These are phyloP conservation scores for Sordariomycetes sp. DNA, from an alignment of 2,329 filamentous ascomycete genomes.

Conservation along the genomic window DNA sequence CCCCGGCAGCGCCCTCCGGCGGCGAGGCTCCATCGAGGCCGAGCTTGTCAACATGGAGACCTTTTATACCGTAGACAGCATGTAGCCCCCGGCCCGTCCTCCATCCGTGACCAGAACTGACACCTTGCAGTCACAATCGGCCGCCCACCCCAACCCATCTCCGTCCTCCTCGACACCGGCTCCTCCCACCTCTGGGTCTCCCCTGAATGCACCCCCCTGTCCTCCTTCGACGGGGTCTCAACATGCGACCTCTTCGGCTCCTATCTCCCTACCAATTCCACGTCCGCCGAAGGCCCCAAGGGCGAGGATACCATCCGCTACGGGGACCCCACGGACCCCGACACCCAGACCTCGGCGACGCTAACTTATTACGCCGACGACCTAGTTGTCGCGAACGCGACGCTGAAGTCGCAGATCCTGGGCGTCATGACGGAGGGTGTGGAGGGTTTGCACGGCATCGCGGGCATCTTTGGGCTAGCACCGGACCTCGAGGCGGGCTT, in stretches of 20 bases:
- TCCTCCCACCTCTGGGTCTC: conserved; percentile 44
- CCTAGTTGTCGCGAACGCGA: conserved; percentile 27
- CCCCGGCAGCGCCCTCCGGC: background rate
- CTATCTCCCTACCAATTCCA: conserved; percentile 28
- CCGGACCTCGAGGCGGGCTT: conserved; percentile 26
- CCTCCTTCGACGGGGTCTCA: conserved; percentile 15
- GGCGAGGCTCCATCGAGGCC: conserved; percentile 13
- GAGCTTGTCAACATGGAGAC: conserved; percentile 20
- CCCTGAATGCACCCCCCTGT: conserved; percentile 28
- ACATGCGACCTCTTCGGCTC: conserved; percentile 26
- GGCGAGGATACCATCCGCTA: conserved; percentile 23
- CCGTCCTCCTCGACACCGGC: conserved; percentile 35
- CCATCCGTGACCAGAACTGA: background rate
- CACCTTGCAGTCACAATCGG: conserved; percentile 23
- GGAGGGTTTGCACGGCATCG: conserved; percentile 21
- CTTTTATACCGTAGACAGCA: conserved; percentile 24
- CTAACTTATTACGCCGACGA: conserved; percentile 32
- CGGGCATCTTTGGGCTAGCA: conserved; percentile 37
- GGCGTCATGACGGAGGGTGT: conserved; percentile 28
- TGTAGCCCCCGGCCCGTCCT: conserved; percentile 6
- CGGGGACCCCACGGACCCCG: conserved; percentile 21
- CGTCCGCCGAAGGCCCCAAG: conserved; percentile 21
- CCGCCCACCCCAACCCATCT: conserved; percentile 24
- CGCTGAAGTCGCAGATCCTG: conserved; percentile 32
- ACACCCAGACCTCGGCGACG: conserved; percentile 20